Conservation (phyloP, 805 yeast species). For the Wickerhamiella alocasiicola region DNA sequence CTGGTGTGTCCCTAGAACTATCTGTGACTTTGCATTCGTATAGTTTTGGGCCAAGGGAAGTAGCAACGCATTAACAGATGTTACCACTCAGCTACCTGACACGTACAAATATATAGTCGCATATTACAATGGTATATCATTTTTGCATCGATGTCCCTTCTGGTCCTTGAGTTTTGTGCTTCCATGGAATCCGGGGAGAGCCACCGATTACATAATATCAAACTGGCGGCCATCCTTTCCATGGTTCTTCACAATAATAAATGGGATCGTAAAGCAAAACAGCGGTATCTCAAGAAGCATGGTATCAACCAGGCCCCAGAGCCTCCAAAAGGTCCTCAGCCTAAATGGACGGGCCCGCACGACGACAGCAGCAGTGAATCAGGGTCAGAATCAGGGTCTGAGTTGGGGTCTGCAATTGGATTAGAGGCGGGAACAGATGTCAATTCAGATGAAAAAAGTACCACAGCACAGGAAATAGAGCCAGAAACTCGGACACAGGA, state of each 20-base stretch:
- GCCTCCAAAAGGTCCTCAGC: neutral
- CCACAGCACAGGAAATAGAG: neutral
- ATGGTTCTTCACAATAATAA: constrained; percentile 44
- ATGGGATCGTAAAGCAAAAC: constrained; percentile 39
- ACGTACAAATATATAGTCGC: too few species aligned
- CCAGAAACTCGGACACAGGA: neutral
- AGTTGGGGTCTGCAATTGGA: neutral
- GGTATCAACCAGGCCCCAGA: constrained; percentile 22
- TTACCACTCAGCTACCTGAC: too few species aligned
- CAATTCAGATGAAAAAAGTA: neutral
- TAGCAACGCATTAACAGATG: too few species aligned
- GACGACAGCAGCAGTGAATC: neutral
- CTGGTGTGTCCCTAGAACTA: too few species aligned
- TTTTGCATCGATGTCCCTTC: too few species aligned
- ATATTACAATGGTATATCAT: too few species aligned
- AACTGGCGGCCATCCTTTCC: too few species aligned
- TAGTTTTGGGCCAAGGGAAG: too few species aligned
- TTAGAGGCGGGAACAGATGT: neutral
- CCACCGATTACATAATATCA: too few species aligned
- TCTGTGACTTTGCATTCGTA: too few species aligned
- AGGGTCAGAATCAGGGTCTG: neutral
- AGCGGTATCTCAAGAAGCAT: constrained; percentile 33
- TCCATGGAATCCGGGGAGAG: too few species aligned
- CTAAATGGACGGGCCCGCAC: constrained; percentile 10
- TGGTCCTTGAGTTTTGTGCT: too few species aligned